Evolutionary conservation across 192 early-diverging fungal genomes (phyloP), one percentile per base, ranked within the genome.

Genomic region (Coemansia sp.): DNA sequence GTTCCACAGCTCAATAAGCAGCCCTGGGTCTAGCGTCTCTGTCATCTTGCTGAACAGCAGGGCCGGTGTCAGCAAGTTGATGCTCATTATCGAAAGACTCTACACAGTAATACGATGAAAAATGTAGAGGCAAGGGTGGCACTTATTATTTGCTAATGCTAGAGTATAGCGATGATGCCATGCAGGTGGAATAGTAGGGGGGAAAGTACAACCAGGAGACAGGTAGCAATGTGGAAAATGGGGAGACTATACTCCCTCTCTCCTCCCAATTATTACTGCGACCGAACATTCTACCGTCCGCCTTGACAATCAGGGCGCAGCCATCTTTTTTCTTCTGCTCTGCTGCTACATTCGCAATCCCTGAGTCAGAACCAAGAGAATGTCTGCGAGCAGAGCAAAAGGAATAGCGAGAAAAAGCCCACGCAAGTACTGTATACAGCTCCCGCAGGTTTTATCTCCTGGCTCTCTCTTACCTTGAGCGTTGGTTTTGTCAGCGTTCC

Each of bases 41-140:
- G 87, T 87, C 68, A 92, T 90, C 51, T 91, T 92, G 45, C 88
- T 86, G 49, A 92, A 92, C 36, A 92, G 73, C 11, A 92, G 80
- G 61, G 89, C 89, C 1, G 91, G 91, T 52, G 91, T 92, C 78
- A 92, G 86, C 62, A 89, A 89, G 64, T 87, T 85, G 58, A 92
- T 54, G 74, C 90, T 92, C 46, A 92, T 80, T 18, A 84, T 62
- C 49, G 83, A 84, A 36, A 84, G 60, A 15, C 73, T 77, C 83
- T 84, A 78, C 47, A 78, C 22, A 32, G 61, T 11, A 18, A 11
- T 56, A 18, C 18, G 32, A 32, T 36, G 21, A 36, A 56, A 56
- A 56, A 36, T n/a, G 19, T 18, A 56, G 13, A 18, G 19, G 47
- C 13, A 49, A 18, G 19, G 19, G 16, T 19, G 5, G 48, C 3